phyloP scores from a whole-genome alignment of 768 basidiomycete species.

The Agaricus blazei region DNA sequence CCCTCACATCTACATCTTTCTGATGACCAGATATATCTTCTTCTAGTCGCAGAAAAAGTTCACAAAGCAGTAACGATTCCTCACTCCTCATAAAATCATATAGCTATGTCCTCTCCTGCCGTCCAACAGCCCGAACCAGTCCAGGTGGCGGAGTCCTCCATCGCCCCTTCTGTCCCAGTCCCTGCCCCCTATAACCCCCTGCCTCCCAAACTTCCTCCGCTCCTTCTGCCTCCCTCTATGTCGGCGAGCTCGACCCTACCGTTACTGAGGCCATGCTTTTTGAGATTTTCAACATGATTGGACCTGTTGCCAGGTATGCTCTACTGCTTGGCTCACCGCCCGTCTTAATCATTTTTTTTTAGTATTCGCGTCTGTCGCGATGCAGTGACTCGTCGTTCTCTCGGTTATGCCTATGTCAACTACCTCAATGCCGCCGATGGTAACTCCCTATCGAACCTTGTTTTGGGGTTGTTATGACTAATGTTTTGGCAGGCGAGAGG shows the following conservation, averaged over 20 bases:
- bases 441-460: conserved; percentile 26
- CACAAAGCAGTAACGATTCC: conserved; percentile 92
- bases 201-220: conserved; percentile 54
- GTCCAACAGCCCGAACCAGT: conserved; percentile 49
- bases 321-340: conserved; percentile 2
- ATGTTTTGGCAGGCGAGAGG: conserved; percentile 68
- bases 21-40: conserved; percentile 15
- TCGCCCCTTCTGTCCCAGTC: conserved; percentile 38
- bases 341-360: conserved; percentile 5
- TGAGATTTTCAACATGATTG: conserved; percentile 99
- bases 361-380: conserved; percentile 99
- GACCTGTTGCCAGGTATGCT: conserved; percentile 90
- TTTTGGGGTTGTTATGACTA: conserved; percentile 4
- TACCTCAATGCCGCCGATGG: conserved; percentile 95
- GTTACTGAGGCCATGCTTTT: conserved; percentile 99
- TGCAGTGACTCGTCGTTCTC: conserved; percentile 98
- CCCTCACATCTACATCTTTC: conserved; percentile 11
- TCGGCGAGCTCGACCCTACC: conserved; percentile 96
- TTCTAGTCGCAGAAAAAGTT: conserved; percentile 67
- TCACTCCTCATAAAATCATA: conserved; percentile 41
- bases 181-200: conserved; percentile 57
- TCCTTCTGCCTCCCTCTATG: conserved; percentile 93
- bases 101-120: conserved; percentile 55
- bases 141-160: conserved; percentile 43
- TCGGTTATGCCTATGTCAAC: conserved; percentile 99